Evolutionary conservation across 345 rosid genomes (phyloP), one percentile per base, ranked within the genome.

Genomic region (Cardamine occulta): DNA sequence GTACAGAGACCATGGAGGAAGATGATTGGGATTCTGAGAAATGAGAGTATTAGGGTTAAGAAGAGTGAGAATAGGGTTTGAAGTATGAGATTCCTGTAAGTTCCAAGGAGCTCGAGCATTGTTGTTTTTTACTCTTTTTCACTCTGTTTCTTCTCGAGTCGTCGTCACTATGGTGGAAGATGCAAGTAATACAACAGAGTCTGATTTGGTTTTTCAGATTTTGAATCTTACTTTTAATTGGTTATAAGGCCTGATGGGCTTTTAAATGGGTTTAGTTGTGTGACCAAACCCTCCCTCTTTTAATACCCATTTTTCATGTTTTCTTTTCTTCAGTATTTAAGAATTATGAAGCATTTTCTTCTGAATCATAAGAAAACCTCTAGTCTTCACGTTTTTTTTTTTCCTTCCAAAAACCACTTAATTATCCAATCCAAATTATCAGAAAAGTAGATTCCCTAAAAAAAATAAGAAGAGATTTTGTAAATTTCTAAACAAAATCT

Each of bases 1-100:
- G 94, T 86, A 83, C 80, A 79, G 80, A 94, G 90, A 42, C 95
- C 93, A 63, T 74, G 82, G 69, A 94, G 87, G 84, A 91, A 83
- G 26, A 88, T 69, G 75, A 82, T 55, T 4, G 96, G 91, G 80
- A 88, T 47, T 63, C 70, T 85, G 78, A 94, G 82, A 75, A 85
- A 85, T 10, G 87, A 67, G 64, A 90, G 78, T 78, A 87, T 72
- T 23, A 91, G 44, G 32, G 84, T 35, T 53, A 91, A 84, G 6
- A 74, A 58, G 65, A 88, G 5, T 3, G 88, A 76, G 63, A 85
- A 66, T 6, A 75, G 5, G 52, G 72, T 76, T 74, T 90, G 89
- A 65, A 87, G 84, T 45, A 83, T 71, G 12, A 85, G 84, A 82
- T 82, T 84, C 73, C 49, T 85, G 91, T 86, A 84, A 2, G 82